A percentile compares a stretch with the other conserved stretches of the same genome.
These are phyloP conservation scores for Ascochyta viciae-villosae DNA, from an alignment of 2,329 filamentous ascomycete species.

Conservation along the genomic window DNA sequence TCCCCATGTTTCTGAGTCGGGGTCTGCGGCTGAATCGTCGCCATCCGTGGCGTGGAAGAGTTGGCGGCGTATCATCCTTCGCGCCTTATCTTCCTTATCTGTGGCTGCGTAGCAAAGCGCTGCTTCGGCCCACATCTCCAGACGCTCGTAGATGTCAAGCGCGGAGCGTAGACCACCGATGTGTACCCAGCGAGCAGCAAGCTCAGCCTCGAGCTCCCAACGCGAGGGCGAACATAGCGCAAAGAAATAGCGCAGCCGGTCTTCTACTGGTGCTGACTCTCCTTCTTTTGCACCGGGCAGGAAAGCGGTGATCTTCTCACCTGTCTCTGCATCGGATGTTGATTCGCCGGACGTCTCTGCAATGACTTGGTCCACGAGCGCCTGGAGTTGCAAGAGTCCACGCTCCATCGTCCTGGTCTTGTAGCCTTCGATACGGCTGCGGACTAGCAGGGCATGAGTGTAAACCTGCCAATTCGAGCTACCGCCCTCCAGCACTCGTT, in stretches of 20 bases:
- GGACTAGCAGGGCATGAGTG: conserved; percentile 87
- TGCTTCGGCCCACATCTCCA: conserved; percentile 94
- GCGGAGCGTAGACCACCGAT: conserved; percentile 88
- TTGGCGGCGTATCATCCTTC: conserved; percentile 76
- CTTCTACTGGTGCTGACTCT: conserved; percentile 78
- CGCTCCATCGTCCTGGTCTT: conserved; percentile 86
- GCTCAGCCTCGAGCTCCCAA: conserved; percentile 93
- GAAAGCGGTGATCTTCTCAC: conserved; percentile 72
- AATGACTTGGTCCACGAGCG: conserved; percentile 92
- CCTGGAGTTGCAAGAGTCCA: conserved; percentile 89
- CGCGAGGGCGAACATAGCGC: conserved; percentile 82
- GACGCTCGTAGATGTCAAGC: conserved; percentile 91
- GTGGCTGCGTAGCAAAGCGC: conserved; percentile 85
- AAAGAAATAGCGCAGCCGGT: conserved; percentile 84
- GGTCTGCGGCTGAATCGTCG: conserved; percentile 47
- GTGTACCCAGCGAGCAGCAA: conserved; percentile 90
- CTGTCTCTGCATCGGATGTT: conserved; percentile 35
- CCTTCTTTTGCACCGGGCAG: conserved; percentile 75
- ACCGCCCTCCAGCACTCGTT: conserved; percentile 84
- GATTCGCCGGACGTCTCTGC: conserved; percentile 71
- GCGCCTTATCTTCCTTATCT: conserved; percentile 83
- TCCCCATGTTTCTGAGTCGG: conserved; percentile 62
- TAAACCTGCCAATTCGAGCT: conserved; percentile 98
- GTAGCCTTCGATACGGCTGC: conserved; percentile 89
- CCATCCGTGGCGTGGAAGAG: conserved; percentile 72